Base-by-base conservation (phyloP, 306 rosid species). In the Gillenia trifoliata region DNA sequence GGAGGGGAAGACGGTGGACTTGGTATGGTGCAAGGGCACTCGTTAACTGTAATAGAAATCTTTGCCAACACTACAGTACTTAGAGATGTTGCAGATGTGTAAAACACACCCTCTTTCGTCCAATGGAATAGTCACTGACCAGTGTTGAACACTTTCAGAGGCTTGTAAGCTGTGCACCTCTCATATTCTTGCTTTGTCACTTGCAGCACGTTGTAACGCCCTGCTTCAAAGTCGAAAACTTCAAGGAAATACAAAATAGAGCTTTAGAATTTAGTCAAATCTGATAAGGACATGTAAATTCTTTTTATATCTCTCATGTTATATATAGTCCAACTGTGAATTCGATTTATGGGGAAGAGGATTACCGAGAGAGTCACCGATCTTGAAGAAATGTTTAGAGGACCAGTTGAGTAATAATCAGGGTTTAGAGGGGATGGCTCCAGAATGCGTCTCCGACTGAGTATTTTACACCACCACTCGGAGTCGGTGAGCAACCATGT, bases 161-260 rank as follows among this genome's bases (percentile, higher is more conserved):
- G 82, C 76, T 64, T 81, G 72, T 71, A 79, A 55, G 77, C 72
- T 11, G 81, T 79, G 84, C 88, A 85, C 19, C 76, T 66, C 67
- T 82, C 83, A 62, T 78, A 85, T 17, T 85, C 88, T 69, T 70
- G 79, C 77, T 56, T 75, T 5, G 82, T 43, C 26, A 85, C 88
- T 82, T 85, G 83, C 12, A 85, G 28, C 75, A 85, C 79, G 20
- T 85, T 75, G 66, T 73, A 78, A 78, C 66, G 64, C 25, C 80
- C 75, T 11, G 73, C 54, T 66, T 78, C 78, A 61, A 83, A 84
- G 20, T 75, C 71, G 38, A 84, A 84, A 66, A 68, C 88, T 84
- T 68, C 84, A 76, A 30, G 19, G 28, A 64, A 9, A 33, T 8
- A 16, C 28, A 61, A 22, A 43, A 45, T 13, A 45, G 4, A 15